Percentiles rank a stretch among this genome's conserved stretches.
Conservation (phyloP, 179 eudicot species). For the Silene vulgaris region DNA sequence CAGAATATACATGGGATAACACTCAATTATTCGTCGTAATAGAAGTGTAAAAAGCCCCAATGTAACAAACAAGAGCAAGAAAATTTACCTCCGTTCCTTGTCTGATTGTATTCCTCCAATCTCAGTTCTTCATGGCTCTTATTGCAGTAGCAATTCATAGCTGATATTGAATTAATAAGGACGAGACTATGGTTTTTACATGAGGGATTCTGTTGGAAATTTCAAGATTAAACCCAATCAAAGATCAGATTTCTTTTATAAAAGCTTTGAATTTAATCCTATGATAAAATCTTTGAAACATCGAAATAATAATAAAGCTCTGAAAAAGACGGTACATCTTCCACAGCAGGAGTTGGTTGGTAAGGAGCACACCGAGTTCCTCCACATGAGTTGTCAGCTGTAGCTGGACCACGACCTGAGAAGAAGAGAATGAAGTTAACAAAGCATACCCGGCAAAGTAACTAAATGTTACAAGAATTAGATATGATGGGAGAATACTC, state of each 20-base stretch:
- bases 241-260: too few relatives aligned
- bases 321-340: background rate
- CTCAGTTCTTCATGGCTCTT: slow-evolving; percentile 36
- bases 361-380: slow-evolving; percentile 19
- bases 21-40: too few relatives aligned
- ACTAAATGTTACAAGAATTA: background rate
- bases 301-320: too few relatives aligned
- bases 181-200: too few relatives aligned
- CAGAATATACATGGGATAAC: too few relatives aligned
- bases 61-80: background rate
- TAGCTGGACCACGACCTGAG: background rate
- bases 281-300: too few relatives aligned
- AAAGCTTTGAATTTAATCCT: too few relatives aligned
- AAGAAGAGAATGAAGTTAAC: background rate
- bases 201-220: too few relatives aligned
- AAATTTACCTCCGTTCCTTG: slow-evolving; percentile 11
- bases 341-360: background rate
- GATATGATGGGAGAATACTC: background rate
- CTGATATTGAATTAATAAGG: slow-evolving; percentile 12
- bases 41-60: too few relatives aligned
- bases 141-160: slow-evolving; percentile 12
- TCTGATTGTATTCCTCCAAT: slow-evolving; percentile 24
- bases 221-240: too few relatives aligned
- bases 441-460: background rate
- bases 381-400: background rate